phyloP scores from a whole-genome alignment of 2,329 filamentous ascomycete species.

The Drechslerella dactyloides region DNA sequence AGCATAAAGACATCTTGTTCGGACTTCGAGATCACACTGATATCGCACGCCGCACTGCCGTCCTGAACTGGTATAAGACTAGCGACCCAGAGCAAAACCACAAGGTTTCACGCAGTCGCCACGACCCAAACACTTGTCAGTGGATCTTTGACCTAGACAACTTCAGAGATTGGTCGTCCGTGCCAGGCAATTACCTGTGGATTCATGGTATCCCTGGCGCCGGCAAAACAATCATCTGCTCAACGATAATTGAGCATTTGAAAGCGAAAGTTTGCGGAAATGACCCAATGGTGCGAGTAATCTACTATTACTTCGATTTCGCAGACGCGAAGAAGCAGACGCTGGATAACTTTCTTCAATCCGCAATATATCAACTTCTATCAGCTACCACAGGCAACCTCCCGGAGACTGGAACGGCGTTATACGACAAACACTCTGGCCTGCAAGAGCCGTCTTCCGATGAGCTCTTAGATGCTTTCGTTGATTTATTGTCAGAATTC shows the following conservation, averaged over 20 bases:
- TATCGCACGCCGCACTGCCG: conserved; percentile 3
- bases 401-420: conserved; percentile 9
- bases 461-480: conserved; percentile 22
- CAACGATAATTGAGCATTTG: conserved; percentile 31
- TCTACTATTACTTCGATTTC: conserved; percentile 45
- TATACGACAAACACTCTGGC: conserved; percentile 27
- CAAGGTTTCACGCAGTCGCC: conserved; percentile 14
- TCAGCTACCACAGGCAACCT: background rate
- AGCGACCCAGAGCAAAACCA: conserved; percentile 46
- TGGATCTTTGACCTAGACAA: conserved; percentile 30
- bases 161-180: conserved; percentile 16
- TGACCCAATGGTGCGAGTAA: background rate
- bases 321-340: conserved; percentile 25
- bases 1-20: background rate
- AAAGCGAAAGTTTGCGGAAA: background rate
- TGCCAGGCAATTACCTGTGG: conserved; percentile 14
- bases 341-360: conserved; percentile 22
- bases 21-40: background rate
- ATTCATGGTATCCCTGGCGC: conserved; percentile 38
- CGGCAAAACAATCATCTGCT: conserved; percentile 38
- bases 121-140: conserved; percentile 23
- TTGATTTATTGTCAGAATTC: background rate
- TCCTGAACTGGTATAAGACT: conserved; percentile 43
- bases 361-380: conserved; percentile 28
- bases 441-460: conserved; percentile 21